Evolutionary conservation across 2,329 filamentous ascomycete genomes (phyloP).

Genomic region (Pseudopyrenochaeta lycopersici): DNA sequence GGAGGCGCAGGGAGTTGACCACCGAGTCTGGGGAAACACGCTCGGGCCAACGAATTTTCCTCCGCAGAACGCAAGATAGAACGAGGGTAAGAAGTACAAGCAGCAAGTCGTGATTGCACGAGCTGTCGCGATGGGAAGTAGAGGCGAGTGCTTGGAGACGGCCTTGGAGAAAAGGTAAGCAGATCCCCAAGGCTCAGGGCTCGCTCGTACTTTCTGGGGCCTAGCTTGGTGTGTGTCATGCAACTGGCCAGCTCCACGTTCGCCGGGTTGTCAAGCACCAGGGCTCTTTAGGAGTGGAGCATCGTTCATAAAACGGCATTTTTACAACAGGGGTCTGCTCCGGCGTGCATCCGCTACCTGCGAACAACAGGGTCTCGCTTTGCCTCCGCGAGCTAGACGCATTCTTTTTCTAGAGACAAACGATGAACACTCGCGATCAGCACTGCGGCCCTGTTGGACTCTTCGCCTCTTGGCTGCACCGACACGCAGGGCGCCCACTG

Average conservation of each 20-base stretch:
- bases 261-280: constrained; percentile 26
- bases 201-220: constrained; percentile 28
- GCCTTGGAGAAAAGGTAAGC: constrained; percentile 33
- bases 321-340: constrained; percentile 29
- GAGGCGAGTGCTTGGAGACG: constrained; percentile 20
- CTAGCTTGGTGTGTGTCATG: constrained; percentile 29
- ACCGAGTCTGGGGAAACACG: constrained; percentile 19
- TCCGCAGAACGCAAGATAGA: constrained; percentile 10
- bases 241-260: constrained; percentile 30
- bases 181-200: constrained; percentile 38
- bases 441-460: constrained; percentile 8
- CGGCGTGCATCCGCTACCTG: constrained; percentile 16
- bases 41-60: constrained; percentile 16
- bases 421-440: constrained; percentile 16
- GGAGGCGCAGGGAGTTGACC: constrained; percentile 9
- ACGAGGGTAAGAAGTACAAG: constrained; percentile 6
- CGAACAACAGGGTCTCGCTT: constrained; percentile 21
- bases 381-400: constrained; percentile 15
- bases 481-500: constrained; percentile 4
- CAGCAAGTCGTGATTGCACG: constrained; percentile 14
- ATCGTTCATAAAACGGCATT: constrained; percentile 25
- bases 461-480: constrained; percentile 17
- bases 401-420: constrained; percentile 7
- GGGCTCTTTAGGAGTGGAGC: constrained; percentile 24
- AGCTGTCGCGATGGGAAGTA: constrained; percentile 23